Base-by-base conservation (phyloP, 495 filamentous ascomycete species). In the Aspergillus olivimuriae region DNA sequence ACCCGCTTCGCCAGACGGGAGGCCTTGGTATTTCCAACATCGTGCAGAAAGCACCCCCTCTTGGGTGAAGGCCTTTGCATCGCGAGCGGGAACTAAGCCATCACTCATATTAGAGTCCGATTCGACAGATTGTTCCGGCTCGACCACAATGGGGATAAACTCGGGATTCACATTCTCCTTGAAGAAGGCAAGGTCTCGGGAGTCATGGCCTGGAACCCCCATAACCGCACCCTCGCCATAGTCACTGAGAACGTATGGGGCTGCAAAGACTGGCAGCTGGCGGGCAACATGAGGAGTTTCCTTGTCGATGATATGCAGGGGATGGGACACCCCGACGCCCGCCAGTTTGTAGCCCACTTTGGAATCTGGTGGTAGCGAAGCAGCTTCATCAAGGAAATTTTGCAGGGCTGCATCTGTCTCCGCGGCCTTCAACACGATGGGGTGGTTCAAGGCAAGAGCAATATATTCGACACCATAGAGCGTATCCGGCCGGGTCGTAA, bases 161-260 rank as follows among this genome's bases (percentile, higher is more conserved):
- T 36, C 69, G 52, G 54, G 74, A 51, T 51, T 75, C 57, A 52
- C 61, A 47, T 92, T 88, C 32, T 81, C 69, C 43, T 74, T 81
- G 83, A 86, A 94, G 53, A 95, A 95, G 4, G 74, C 70, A 60
- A 83, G 69, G 50, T 95, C 89, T 26, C 86, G 74, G 0, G 68
- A 56, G 57, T 95, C 89, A 47, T 95, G 88, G 2, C 81, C 89
- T 0, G 89, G 89, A 17, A 95, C 89, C 30, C 88, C 89, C 89
- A 95, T 95, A 4, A 95, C 84, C 4, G 87, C 87, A 1, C 87
- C 87, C 41, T 84, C 82, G n/a, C 87, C 89, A 50, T 92, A 94
- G 44, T 89, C 85, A 21, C 82, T 81, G 4, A 91, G 68, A n/a
- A 94, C 89, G 48, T 94, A 95, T 0, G 87, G 82, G 4, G 89